Evolutionary conservation across 106 monocot species (phyloP).

Genomic region (Allium cepa): DNA sequence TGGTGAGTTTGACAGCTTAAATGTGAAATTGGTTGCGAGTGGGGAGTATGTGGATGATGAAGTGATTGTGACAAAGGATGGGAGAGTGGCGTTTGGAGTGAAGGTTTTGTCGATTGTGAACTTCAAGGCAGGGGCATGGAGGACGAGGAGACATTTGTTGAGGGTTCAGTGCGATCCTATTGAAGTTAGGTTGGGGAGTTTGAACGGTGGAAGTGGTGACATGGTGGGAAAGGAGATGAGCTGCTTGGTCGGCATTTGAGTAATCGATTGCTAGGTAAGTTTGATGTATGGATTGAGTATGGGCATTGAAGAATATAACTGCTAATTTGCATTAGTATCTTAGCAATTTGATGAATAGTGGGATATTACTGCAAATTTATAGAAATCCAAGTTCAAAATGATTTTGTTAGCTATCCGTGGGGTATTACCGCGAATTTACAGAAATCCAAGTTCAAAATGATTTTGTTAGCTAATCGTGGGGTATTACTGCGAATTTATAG

Average conservation of each 20-base stretch:
- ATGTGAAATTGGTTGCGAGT: neutral
- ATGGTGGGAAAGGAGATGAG: neutral
- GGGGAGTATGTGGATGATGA: neutral
- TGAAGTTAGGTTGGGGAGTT: constrained; percentile 1
- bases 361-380: too few relatives aligned
- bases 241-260: constrained; percentile 1
- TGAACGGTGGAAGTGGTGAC: neutral
- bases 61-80: neutral
- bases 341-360: too few relatives aligned
- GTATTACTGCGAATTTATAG: too few relatives aligned
- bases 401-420: too few relatives aligned
- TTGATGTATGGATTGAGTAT: too few relatives aligned
- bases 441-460: too few relatives aligned
- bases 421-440: too few relatives aligned
- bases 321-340: too few relatives aligned
- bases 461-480: too few relatives aligned
- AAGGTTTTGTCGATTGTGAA: constrained; percentile 4
- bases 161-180: constrained; percentile 5
- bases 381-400: too few relatives aligned
- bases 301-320: too few relatives aligned
- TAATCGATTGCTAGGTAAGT: too few relatives aligned
- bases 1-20: neutral
- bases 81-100: neutral
- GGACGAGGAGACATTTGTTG: constrained; percentile 1
- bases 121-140: constrained; percentile 9